Evolutionary conservation across 805 yeast species (phyloP).

Genomic region (Kuraishia capsulata): DNA sequence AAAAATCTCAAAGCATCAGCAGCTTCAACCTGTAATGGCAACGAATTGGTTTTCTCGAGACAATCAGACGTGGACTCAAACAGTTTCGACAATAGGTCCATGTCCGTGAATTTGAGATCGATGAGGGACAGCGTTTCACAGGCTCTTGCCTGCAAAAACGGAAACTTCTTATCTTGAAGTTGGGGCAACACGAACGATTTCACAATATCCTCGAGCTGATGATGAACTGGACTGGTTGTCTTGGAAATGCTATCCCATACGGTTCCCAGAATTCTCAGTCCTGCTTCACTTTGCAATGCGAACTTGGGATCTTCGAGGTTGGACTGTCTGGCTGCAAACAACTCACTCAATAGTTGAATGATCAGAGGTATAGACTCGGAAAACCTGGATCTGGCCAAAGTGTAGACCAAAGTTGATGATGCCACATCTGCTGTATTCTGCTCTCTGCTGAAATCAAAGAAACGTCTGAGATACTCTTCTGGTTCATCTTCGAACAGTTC

Average conservation of each 20-base stretch:
- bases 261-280: slow-evolving; percentile 64
- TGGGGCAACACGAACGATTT: slow-evolving; percentile 58
- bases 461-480: slow-evolving; percentile 72
- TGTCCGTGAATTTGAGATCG: slow-evolving; percentile 14
- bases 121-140: slow-evolving; percentile 41
- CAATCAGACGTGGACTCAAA: slow-evolving; percentile 28
- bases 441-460: slow-evolving; percentile 47
- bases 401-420: slow-evolving; percentile 34
- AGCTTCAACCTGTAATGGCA: slow-evolving; percentile 41
- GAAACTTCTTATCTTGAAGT: slow-evolving; percentile 34
- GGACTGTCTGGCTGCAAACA: slow-evolving; percentile 26
- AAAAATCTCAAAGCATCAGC: slow-evolving; percentile 40
- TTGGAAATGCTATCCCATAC: slow-evolving; percentile 45
- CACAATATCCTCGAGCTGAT: slow-evolving; percentile 58
- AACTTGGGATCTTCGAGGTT: slow-evolving; percentile 23
- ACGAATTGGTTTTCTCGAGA: slow-evolving; percentile 27
- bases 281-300: slow-evolving; percentile 62
- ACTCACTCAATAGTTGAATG: slow-evolving; percentile 41
- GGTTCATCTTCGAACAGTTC: slow-evolving; percentile 83
- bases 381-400: slow-evolving; percentile 26
- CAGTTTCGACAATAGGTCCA: slow-evolving; percentile 16
- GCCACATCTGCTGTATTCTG: slow-evolving; percentile 40
- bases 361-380: slow-evolving; percentile 38
- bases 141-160: slow-evolving; percentile 66
- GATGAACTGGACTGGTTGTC: slow-evolving; percentile 42